Evolutionary conservation across 225 moss, liverwort and hornwort genomes (phyloP).

Genomic region (Pleurozium schreberi): DNA sequence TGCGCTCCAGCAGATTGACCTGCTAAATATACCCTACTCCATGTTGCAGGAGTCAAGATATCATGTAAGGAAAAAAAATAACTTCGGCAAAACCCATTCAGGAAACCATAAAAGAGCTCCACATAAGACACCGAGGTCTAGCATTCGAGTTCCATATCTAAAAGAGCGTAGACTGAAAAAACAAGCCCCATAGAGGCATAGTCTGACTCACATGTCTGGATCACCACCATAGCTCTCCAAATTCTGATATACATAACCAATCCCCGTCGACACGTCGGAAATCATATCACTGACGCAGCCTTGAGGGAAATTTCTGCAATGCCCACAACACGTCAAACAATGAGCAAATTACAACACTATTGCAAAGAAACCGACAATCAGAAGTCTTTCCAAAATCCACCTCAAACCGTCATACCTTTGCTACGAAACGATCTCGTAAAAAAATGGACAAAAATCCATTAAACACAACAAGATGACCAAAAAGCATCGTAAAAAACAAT

Average conservation of each 20-base stretch:
- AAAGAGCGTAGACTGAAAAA: background rate
- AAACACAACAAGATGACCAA: background rate
- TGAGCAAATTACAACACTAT: background rate
- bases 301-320: constrained; percentile 85
- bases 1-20: constrained; percentile 96
- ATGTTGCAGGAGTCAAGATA: background rate
- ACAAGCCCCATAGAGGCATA: background rate
- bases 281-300: constrained; percentile 80
- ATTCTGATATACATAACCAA: constrained; percentile 60
- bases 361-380: background rate
- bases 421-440: background rate
- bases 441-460: background rate
- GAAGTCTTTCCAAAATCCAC: background rate
- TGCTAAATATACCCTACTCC: constrained; percentile 49
- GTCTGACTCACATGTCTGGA: constrained; percentile 39
- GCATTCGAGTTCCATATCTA: background rate
- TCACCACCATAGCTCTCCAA: constrained; percentile 67
- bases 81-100: background rate
- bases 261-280: constrained; percentile 58
- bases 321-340: background rate
- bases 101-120: background rate
- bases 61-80: background rate
- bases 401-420: background rate
- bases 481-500: background rate
- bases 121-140: background rate